Conservation (phyloP, 345 rosid genomes). For the Isatis tinctoria region DNA sequence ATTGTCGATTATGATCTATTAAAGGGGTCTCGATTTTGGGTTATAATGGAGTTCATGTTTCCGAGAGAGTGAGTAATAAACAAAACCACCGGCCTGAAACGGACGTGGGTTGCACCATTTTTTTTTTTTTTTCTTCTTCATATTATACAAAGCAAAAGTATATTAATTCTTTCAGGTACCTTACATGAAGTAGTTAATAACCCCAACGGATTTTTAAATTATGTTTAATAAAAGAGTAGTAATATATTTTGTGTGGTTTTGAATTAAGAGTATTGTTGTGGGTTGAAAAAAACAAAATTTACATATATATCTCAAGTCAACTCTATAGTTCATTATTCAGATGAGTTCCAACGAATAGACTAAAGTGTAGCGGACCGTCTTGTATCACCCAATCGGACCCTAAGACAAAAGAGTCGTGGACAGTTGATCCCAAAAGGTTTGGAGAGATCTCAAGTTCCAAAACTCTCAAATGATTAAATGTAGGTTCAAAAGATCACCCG, state of each 20-base stretch:
- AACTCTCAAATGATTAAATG: not conserved
- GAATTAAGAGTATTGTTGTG: not conserved
- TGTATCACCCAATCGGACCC: too few relatives aligned
- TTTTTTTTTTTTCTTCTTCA: not conserved
- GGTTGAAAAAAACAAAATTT: not conserved
- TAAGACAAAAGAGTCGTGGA: too few relatives aligned
- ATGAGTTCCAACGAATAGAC: not conserved
- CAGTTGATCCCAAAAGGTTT: too few relatives aligned
- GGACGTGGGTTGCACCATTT: conserved; percentile 32
- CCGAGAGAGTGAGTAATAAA: conserved; percentile 7
- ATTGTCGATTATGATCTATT: not conserved
- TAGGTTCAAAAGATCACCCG: not conserved
- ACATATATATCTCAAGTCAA: not conserved
- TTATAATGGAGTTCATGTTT: conserved; percentile 36
- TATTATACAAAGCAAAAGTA: not conserved
- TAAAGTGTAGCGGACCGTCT: too few relatives aligned
- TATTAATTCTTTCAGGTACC: not conserved
- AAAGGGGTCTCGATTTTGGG: not conserved
- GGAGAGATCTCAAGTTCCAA: not conserved
- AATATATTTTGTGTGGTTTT: not conserved
- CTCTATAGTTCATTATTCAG: not conserved
- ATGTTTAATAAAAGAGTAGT: not conserved
- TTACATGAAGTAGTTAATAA: not conserved
- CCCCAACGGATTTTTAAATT: not conserved
- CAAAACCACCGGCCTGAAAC: conserved; percentile 27